A percentile compares a stretch with the other conserved stretches of the same genome.
These are phyloP conservation scores for Hypoxylon sp. DNA, from an alignment of 2,329 filamentous ascomycete genomes.

Conservation along the genomic window DNA sequence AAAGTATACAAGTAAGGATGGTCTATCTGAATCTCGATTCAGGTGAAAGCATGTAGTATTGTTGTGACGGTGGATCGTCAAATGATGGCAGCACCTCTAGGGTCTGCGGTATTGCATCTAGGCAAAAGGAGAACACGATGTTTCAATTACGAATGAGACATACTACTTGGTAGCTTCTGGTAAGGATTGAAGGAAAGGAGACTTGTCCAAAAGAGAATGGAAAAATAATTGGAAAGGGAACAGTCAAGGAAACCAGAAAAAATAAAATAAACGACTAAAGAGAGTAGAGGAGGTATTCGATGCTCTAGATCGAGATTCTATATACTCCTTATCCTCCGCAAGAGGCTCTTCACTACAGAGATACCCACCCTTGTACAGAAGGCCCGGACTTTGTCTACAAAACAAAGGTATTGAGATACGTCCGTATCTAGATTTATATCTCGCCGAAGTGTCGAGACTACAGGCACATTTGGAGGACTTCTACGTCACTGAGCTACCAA, in stretches of 20 bases:
- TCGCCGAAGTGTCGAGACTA: neutral
- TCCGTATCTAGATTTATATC: neutral
- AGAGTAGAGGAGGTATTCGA: constrained; percentile 12
- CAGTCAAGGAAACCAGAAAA: constrained; percentile 25
- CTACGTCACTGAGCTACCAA: constrained; percentile 3
- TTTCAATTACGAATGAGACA: constrained; percentile 19
- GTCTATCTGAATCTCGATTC: constrained; percentile 17
- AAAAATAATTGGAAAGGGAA: constrained; percentile 12
- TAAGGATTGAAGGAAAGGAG: constrained; percentile 41
- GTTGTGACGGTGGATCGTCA: constrained; percentile 2
- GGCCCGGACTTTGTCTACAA: constrained; percentile 38
- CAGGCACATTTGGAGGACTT: neutral
- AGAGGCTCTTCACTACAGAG: neutral
- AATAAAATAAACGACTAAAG: constrained; percentile 19
- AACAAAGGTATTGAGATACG: constrained; percentile 38
- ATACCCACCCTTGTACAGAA: constrained; percentile 34
- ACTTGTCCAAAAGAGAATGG: constrained; percentile 17
- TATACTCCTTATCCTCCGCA: constrained; percentile 14
- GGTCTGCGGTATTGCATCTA: constrained; percentile 18
- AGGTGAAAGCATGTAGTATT: neutral
- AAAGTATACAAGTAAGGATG: constrained; percentile 8
- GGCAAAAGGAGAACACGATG: constrained; percentile 20
- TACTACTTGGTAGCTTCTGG: constrained; percentile 9
- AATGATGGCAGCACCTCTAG: constrained; percentile 23
- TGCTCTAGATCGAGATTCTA: constrained; percentile 17